Base-by-base conservation (phyloP, 164 flowering plant species). In the Chloranthus sessilifolius region DNA sequence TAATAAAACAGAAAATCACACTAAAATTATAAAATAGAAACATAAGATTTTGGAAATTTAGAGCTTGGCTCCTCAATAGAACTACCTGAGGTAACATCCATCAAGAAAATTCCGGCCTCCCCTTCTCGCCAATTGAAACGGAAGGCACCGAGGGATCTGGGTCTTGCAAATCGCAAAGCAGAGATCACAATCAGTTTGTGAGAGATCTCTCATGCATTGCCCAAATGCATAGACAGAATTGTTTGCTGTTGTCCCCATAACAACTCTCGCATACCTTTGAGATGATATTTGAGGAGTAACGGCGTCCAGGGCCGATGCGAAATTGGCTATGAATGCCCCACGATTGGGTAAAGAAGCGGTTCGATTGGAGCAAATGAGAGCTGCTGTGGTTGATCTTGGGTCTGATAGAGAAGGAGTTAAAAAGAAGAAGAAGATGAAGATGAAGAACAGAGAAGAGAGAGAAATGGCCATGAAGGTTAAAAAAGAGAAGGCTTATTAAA, bases 71-170 rank as follows among this genome's bases (percentile, higher is more conserved):
- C n/a, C n/a, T n/a, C n/a, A n/a, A n/a, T n/a, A n/a, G n/a, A n/a
- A n/a, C n/a, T n/a, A n/a, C n/a, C 97, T 62, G 2, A 89, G 15
- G 59, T 65, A 84, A 53, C 97, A 89, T 10, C 95, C 95, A 33
- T 90, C 97, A 12, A 37, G 75, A 54, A 69, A 86, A 28, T 68
- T 42, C 2, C 81, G 47, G 12, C 84, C 95, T 1, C 76, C 82
- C 1, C 71, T 66, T 4, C 71, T 62, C 29, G 60, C 70, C 19
- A 19, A n/a, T 40, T 79, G 84, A 50, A 74, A 83, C 0, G 96
- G 92, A 17, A 78, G 60, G 74, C 96, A 88, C 29, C 66, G 58
- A 3, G 66, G 63, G 36, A 84, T 59, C 60, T 70, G 69, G 31
- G 75, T 79, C 62, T 76, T 77, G 73, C 64, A 54, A 50, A 71